Base-by-base conservation (phyloP, 352 stramenopile species). In the Phytopythium helicoides region DNA sequence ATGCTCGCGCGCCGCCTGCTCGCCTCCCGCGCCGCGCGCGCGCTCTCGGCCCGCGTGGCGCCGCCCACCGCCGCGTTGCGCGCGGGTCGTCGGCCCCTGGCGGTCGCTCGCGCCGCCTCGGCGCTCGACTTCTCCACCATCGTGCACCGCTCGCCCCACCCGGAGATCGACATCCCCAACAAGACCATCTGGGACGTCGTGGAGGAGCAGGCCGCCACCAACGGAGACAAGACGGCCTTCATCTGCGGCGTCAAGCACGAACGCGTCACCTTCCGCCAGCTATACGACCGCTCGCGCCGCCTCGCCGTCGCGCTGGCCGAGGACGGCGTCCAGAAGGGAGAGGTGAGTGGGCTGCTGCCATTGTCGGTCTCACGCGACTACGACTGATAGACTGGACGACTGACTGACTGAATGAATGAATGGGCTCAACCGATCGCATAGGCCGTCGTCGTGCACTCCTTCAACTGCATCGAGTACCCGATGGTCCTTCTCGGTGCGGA, bases 171-270 rank as follows among this genome's bases (percentile, higher is more conserved):
- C 16, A 78, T 89, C 26, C 77, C 77, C 1, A 41, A 85, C 18
- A 59, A 65, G 16, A 83, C 70, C 22, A 71, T 86, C 19, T 81
- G 66, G 62, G 71, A 81, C 48, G 49, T 84, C 39, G 52, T 83
- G 1, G 60, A 54, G 6, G 57, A 76, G 11, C 66, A 81, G 25
- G 42, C 76, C 34, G 56, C 31, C 28, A 31, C 59, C 25, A 58
- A 74, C 28, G 63, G 49, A 16, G 59, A 85, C 54, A 71, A 70
- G 38, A 45, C 69, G 3, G 79, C 79, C 22, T 74, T 86, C 39
- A 77, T 87, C 22, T 74, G 71, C 52, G 79, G 74, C 15, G 12
- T 87, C 54, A 84, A 56, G 19, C 60, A 83, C 60, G 66, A 86
- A 22, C 40, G 54, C 12, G 34, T 86, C 35, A 79, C 71, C 25